Evolutionary conservation across 2,329 filamentous ascomycete species (phyloP).

Genomic region (Septoria linicola): DNA sequence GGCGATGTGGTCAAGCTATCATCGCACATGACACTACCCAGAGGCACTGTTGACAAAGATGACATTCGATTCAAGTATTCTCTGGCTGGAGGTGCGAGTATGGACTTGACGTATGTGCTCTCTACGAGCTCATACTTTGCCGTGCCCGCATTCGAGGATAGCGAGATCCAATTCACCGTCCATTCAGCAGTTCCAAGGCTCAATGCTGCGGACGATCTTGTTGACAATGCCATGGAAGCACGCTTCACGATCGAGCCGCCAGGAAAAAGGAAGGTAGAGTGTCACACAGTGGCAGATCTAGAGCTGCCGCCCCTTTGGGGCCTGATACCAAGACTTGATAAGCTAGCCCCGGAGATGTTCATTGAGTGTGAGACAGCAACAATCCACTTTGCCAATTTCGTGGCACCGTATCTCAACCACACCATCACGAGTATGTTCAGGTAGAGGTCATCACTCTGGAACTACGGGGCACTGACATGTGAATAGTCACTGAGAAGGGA

Average conservation of each 20-base stretch:
- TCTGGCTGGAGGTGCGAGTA: conserved; percentile 41
- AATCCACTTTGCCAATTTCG: conserved; percentile 17
- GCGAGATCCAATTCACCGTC: conserved; percentile 4
- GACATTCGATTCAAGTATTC: conserved; percentile 45
- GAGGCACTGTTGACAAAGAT: not conserved
- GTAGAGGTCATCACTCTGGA: not conserved
- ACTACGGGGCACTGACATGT: not conserved
- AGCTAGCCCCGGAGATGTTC: not conserved
- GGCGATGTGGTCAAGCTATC: not conserved
- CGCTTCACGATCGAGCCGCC: conserved; percentile 33
- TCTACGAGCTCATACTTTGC: conserved; percentile 13
- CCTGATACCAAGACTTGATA: conserved; percentile 13
- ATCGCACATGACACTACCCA: not conserved
- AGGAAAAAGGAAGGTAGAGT: not conserved
- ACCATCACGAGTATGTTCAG: conserved; percentile 12
- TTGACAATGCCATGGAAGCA: conserved; percentile 38
- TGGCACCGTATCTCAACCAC: conserved; percentile 11
- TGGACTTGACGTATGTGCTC: conserved; percentile 40
- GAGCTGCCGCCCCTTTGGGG: conserved; percentile 10
- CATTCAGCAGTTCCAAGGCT: conserved; percentile 9
- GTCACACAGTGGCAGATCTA: conserved; percentile 9
- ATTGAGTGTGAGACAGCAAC: conserved; percentile 19
- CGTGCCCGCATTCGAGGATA: not conserved
- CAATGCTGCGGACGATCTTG: not conserved
- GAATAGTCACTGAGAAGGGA: conserved; percentile 10